Evolutionary conservation across 2,329 filamentous ascomycete species (phyloP), one percentile per base, ranked within the genome.

Genomic region (Penicillium capsulatum): DNA sequence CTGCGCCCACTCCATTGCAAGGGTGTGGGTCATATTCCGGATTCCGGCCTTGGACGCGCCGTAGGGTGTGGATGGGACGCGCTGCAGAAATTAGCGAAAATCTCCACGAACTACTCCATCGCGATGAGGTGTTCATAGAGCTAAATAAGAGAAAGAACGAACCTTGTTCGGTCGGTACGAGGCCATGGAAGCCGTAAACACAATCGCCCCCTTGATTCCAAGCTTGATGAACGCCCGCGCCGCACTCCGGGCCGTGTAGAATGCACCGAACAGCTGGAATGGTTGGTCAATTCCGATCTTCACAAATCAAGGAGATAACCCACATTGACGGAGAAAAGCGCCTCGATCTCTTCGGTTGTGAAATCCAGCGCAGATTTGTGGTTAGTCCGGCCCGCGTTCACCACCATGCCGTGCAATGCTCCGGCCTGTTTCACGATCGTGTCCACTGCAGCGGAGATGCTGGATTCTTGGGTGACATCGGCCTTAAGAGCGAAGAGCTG

Each of bases 291-390:
- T 45, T 45, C 22, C 32, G 7, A 14, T 17, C 5, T 20, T 7
- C 6, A 14, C 13, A 19, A 32, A n/a, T 31, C 4, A 31, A n/a
- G 11, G 9, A 20, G n/a, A 83, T 54, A 63, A 32, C 54, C 51
- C 4, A 53, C 70, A 40, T 73, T 72, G 0, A 72, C 61, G 24
- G 59, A 60, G 47, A 68, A 73, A 3, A 73, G 45, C 8, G 60
- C 55, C 41, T 71, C 63, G 26, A 74, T 68, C 40, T 74, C 69
- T 38, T 71, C 70, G 0, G 61, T 66, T 1, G 68, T 73, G 34
- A 73, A 76, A 16, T 76, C 71, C 4, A 75, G 55, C 0, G 72
- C 73, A 2, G 72, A 55, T 51, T 75, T 74, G 47, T 76, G 73
- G 48, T 75, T 73, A 9, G 72, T 76, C 10, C 68, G 58, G 10